These are phyloP conservation scores for Fusarium avenaceum DNA, from an alignment of 2,329 filamentous ascomycete genomes.

Conservation along the genomic window DNA sequence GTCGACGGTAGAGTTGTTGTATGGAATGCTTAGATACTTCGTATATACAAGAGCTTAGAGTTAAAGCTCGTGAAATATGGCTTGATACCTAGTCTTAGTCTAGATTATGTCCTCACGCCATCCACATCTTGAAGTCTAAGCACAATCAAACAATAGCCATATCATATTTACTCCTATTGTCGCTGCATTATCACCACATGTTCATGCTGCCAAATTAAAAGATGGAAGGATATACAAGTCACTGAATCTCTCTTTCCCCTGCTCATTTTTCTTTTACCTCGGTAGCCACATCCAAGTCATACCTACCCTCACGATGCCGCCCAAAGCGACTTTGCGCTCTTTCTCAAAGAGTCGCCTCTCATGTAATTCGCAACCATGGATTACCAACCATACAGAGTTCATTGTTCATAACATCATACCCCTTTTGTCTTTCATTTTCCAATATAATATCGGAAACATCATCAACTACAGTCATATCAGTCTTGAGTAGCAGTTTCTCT, in stretches of 20 bases:
- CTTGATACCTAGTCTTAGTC: neutral
- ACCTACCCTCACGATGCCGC: neutral
- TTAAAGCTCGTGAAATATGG: neutral
- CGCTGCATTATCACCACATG: too few relatives aligned
- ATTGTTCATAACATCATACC: too few relatives aligned
- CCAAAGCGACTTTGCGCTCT: neutral
- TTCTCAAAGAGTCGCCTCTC: neutral
- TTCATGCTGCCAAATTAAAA: too few relatives aligned
- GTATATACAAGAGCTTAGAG: neutral
- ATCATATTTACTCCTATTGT: too few relatives aligned
- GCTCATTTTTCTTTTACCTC: too few relatives aligned
- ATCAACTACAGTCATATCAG: neutral
- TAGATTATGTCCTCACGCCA: neutral
- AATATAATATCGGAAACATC: neutral
- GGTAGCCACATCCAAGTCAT: too few relatives aligned
- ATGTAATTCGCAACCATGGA: neutral
- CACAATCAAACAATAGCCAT: neutral
- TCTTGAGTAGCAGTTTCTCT: neutral
- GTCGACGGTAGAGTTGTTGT: conserved; percentile 87
- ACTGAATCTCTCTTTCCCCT: too few relatives aligned
- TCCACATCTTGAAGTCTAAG: neutral
- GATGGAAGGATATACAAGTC: too few relatives aligned
- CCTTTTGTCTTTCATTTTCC: neutral
- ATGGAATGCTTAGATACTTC: conserved; percentile 72
- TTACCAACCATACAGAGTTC: neutral